phyloP scores from a whole-genome alignment of 805 yeast species.

The Candida parachauliodes region DNA sequence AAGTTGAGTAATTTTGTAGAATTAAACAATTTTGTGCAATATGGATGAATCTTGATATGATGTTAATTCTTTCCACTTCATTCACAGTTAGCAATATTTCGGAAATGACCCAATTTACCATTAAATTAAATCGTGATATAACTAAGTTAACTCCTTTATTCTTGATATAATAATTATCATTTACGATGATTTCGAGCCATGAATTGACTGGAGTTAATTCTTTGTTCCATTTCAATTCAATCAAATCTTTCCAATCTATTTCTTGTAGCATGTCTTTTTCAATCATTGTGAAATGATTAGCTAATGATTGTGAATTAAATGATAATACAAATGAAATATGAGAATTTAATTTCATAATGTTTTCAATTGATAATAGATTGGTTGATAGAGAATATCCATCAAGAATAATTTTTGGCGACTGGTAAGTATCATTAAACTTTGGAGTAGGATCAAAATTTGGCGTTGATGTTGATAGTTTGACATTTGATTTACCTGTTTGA shows the following conservation, averaged over 20 bases:
- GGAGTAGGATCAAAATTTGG: conserved; percentile 5
- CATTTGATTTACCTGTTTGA: neutral
- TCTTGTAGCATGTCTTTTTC: conserved; percentile 82
- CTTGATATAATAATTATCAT: conserved; percentile 43
- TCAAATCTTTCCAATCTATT: conserved; percentile 87
- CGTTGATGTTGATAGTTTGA: conserved; percentile 14
- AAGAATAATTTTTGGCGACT: conserved; percentile 30
- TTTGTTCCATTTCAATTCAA: conserved; percentile 71
- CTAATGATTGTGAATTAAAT: conserved; percentile 61
- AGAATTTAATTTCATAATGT: conserved; percentile 41
- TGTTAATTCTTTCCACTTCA: conserved; percentile 55
- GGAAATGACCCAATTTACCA: conserved; percentile 89
- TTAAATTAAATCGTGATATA: conserved; percentile 79
- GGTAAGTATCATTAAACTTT: conserved; percentile 6
- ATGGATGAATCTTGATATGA: conserved; percentile 84
- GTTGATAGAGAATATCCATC: conserved; percentile 31
- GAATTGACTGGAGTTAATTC: conserved; percentile 67
- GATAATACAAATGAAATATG: conserved; percentile 84
- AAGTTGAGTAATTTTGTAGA: conserved; percentile 78
- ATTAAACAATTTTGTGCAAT: conserved; percentile 71
- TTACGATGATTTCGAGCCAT: conserved; percentile 75
- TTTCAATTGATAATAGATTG: conserved; percentile 33
- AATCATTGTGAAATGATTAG: conserved; percentile 80
- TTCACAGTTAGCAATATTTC: conserved; percentile 73
- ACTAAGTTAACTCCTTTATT: conserved; percentile 78